Evolutionary conservation across 164 flowering plant species (phyloP), one percentile per base, ranked within the genome.

Genomic region (Kingdonia uniflora): DNA sequence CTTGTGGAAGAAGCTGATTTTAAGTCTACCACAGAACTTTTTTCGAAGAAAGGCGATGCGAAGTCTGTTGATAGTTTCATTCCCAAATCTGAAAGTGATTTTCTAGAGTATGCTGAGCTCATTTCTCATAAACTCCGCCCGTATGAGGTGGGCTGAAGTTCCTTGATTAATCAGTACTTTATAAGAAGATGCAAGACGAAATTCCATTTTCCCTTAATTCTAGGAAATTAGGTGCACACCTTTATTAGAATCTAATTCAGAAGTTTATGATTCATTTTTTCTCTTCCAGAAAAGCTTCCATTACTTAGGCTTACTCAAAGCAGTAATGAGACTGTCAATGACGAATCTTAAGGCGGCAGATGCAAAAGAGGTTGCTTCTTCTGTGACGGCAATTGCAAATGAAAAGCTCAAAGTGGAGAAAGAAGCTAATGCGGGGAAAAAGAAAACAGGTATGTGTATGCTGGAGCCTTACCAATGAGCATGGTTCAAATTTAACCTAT

Each of bases 1-100:
- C 83, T 92, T 23, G 83, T 88, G 41, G 98, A 92, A 74, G 98
- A 92, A 78, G 87, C 94, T 33, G 96, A 92, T 68, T 92, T 65
- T 58, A 76, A 65, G 62, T 68, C 87, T 57, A 92, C 98, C 8
- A 55, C 80, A 7, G 98, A 88, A 65, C 65, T 92, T 41, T 92
- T 92, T 77, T 80, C 53, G 2, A 75, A 69, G 69, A 76, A 22
- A 55, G 78, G 69, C 46, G 91, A 86, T 58, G 90, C 73, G 22
- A 91, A 91, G 69, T 57, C 76, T 6, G 76, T 91, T 57, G 90
- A 91, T 26, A 82, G 52, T 70, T 88, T 92, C 51, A 88, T 92
- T 52, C 98, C 98, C 12, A 92, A 88, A 58, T 76, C 91, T 21
- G 96, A 92, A 58, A 76, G 75, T 63, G 98, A 92, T 62, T 92